Base-by-base conservation (phyloP, 2,329 filamentous ascomycete species). In the Aureobasidium vineae region DNA sequence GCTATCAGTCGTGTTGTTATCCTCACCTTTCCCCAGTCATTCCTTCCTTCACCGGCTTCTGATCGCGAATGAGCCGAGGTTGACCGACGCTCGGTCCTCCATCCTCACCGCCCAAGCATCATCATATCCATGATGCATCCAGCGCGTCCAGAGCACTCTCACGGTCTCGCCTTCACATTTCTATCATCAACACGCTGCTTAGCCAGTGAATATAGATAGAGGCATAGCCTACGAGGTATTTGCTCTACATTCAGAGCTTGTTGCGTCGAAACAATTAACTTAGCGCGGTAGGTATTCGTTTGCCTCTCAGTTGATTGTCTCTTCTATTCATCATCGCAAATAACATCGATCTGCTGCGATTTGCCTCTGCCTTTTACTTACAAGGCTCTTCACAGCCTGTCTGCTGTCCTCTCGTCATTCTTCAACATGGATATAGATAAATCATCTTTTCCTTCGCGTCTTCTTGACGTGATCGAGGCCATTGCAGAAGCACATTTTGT, bases 401-500 rank as follows among this genome's bases (percentile, higher is more conserved):
- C 41, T 31, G n/a, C 13, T n/a, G 1, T 31, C 23, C 31, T 11
- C 38, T 33, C 59, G 28, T 43, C 61, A 52, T 41, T 54, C 47
- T 64, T 43, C 52, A 77, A 57, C 59, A 89, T 89, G 86, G 86
- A 88, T 64, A 76, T 88, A 70, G 80, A 83, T 69, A 76, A 76
- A 26, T 71, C 73, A 67, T 79, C 81, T 56, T 87, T 86, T 72
- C 76, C 78, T 33, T 74, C 78, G 36, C 76, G 82, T 33, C 77
- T 88, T 7, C 79, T 87, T 3, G 79, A 80, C 45, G 82, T 90
- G 41, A 75, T 90, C 23, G 79, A 82, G 67, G 79, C 84, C 66
- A 82, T 90, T 66, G 81, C 84, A 31, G 79, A 83, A 65, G 83
- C 86, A 40, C 80, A 82, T 68, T 89, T 89, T 70, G 83, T 90